These are phyloP conservation scores for Coprinellus micaceus DNA, from an alignment of 768 basidiomycete genomes.

Conservation along the genomic window DNA sequence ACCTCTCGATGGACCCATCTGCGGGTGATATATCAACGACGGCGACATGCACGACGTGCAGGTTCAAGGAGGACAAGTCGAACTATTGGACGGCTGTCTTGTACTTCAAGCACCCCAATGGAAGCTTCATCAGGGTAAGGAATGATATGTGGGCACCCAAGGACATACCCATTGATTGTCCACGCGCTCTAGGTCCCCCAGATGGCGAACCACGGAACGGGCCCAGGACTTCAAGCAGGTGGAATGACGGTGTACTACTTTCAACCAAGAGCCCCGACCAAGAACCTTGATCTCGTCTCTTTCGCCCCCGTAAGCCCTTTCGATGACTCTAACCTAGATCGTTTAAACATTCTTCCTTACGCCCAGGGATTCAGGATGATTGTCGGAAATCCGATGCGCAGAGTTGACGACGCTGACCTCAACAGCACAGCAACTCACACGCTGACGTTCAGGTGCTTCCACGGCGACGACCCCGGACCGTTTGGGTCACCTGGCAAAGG, in stretches of 20 bases:
- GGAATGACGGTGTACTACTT: conserved; percentile 3
- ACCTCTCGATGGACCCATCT: conserved; percentile 4
- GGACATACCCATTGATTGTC: background rate
- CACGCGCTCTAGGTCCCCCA: background rate
- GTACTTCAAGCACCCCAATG: conserved; percentile 8
- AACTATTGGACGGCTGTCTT: conserved; percentile 11
- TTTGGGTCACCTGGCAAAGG: background rate
- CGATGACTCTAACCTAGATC: background rate
- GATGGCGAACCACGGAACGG: conserved; percentile 1
- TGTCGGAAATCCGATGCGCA: conserved; percentile 8
- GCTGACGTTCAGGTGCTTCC: conserved; percentile 10
- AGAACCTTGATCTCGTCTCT: background rate
- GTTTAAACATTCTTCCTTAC: no score
- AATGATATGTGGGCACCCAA: background rate
- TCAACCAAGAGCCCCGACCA: background rate
- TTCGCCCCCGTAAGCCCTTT: background rate
- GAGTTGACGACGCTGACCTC: background rate
- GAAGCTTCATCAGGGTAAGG: conserved; percentile 7
- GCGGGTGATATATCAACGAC: background rate
- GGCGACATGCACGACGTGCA: conserved; percentile 9
- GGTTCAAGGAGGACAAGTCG: conserved; percentile 8
- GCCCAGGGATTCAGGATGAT: conserved; percentile 10
- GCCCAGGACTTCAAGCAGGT: background rate
- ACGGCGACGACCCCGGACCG: background rate
- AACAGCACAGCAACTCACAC: background rate